phyloP scores from a whole-genome alignment of 2,329 filamentous ascomycete species.

The Scopulariopsis brevicaulis region DNA sequence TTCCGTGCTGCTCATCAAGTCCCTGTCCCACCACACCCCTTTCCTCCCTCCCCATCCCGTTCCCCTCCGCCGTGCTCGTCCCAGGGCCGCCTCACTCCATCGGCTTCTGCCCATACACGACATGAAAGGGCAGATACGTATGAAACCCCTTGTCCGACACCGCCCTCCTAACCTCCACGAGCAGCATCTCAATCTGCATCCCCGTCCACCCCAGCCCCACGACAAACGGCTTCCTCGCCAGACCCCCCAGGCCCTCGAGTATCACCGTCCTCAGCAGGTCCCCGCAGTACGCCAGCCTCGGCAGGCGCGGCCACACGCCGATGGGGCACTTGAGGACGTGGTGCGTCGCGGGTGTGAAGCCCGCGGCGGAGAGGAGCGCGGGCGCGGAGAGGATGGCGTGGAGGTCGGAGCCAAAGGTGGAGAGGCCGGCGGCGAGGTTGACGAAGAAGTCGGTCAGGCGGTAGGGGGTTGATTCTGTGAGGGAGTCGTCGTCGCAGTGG shows the following conservation, averaged over 20 bases:
- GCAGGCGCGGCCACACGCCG: constrained; percentile 33
- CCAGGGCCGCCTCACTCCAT: neutral
- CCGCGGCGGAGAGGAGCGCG: constrained; percentile 22
- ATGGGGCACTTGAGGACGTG: constrained; percentile 34
- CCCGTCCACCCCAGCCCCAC: constrained; percentile 26
- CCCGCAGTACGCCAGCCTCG: constrained; percentile 30
- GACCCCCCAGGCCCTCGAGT: constrained; percentile 25
- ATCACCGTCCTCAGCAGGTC: constrained; percentile 30
- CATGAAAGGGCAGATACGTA: constrained; percentile 27
- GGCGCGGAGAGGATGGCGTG: constrained; percentile 24
- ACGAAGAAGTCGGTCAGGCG: constrained; percentile 33
- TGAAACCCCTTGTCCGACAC: constrained; percentile 23
- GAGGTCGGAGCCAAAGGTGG: constrained; percentile 27
- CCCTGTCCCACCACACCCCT: too few relatives aligned
- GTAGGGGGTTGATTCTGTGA: constrained; percentile 25
- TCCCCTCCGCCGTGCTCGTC: neutral
- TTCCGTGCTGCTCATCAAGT: too few relatives aligned
- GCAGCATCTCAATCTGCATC: constrained; percentile 29
- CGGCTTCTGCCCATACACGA: constrained; percentile 26
- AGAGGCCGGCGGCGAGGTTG: constrained; percentile 27
- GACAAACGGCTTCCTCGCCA: constrained; percentile 24
- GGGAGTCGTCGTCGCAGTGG: constrained; percentile 31
- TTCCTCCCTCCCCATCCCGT: neutral
- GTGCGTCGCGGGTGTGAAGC: constrained; percentile 27
- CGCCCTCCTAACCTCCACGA: constrained; percentile 27